phyloP scores from a whole-genome alignment of 1,284 basidiomycete genomes.

The Paramarasmius palmivorus region DNA sequence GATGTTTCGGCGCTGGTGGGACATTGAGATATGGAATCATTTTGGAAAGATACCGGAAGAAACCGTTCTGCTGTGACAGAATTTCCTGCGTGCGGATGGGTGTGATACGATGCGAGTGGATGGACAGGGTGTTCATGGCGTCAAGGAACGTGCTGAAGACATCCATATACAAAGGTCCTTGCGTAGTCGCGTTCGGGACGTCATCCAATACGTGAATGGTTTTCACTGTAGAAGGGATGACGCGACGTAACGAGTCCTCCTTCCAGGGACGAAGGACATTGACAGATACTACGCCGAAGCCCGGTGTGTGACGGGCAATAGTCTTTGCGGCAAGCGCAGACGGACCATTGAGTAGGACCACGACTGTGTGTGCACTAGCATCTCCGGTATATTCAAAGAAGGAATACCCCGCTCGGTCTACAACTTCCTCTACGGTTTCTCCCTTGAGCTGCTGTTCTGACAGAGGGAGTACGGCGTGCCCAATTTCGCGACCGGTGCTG shows the following conservation, averaged over 20 bases:
- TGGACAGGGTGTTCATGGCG: conserved; percentile 37
- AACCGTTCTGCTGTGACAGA: conserved; percentile 42
- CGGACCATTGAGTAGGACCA: conserved; percentile 72
- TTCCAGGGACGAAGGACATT: conserved; percentile 80
- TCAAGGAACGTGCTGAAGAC: conserved; percentile 65
- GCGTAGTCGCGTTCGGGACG: conserved; percentile 59
- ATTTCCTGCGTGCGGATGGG: conserved; percentile 57
- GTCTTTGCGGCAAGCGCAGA: conserved; percentile 60
- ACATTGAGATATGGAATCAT: conserved; percentile 24
- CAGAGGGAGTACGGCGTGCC: conserved; percentile 45
- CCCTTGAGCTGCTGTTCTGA: conserved; percentile 29
- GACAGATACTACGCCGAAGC: conserved; percentile 66
- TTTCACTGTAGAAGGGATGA: conserved; percentile 58
- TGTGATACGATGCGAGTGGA: conserved; percentile 60
- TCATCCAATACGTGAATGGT: conserved; percentile 75
- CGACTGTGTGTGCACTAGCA: conserved; percentile 51
- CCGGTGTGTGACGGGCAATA: conserved; percentile 41
- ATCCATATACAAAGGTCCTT: conserved; percentile 71
- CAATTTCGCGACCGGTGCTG: conserved; percentile 68
- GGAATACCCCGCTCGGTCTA: conserved; percentile 55
- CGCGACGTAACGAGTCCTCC: conserved; percentile 53
- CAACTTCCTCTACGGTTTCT: conserved; percentile 42
- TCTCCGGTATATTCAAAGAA: conserved; percentile 74
- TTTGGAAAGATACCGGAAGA: conserved; percentile 46
- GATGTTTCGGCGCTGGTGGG: conserved; percentile 24